Evolutionary conservation across 345 rosid genomes (phyloP).

Genomic region (Kandelia obovata): DNA sequence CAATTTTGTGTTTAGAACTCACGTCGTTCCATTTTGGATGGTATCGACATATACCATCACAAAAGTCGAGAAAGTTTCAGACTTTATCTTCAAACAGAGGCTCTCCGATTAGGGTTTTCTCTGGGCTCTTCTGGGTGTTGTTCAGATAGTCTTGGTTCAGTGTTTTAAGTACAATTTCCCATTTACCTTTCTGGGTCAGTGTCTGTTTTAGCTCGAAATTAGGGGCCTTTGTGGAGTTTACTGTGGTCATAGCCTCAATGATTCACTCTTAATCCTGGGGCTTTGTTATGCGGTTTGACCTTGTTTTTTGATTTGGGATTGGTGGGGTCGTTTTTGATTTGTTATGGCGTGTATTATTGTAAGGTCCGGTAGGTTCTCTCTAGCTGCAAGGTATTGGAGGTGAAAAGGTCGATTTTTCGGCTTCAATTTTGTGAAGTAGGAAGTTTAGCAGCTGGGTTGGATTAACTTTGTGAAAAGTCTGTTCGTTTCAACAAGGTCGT

Average conservation of each 20-base stretch:
- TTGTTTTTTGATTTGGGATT: not conserved
- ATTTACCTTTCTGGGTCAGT: not conserved
- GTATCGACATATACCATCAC: not conserved
- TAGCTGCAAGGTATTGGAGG: not conserved
- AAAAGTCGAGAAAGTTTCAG: not conserved
- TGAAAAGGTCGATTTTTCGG: not conserved
- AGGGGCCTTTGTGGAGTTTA: not conserved
- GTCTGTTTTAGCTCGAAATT: not conserved
- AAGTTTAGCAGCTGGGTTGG: not conserved
- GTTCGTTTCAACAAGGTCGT: not conserved
- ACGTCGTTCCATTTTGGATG: not conserved
- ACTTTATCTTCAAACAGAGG: conserved; percentile 8
- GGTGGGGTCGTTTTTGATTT: not conserved
- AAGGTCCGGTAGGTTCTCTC: not conserved
- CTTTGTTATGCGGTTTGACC: not conserved
- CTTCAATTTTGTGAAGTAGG: not conserved
- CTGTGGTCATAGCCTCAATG: not conserved
- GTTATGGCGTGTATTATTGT: not conserved
- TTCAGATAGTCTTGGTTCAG: not conserved
- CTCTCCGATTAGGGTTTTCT: conserved; percentile 18
- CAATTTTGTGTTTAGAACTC: not conserved
- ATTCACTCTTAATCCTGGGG: not conserved
- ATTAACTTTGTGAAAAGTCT: conserved; percentile 1
- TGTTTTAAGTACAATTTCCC: not conserved
- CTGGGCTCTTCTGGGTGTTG: conserved; percentile 1